Percentiles rank a stretch among this genome's conserved stretches.
Evolutionary conservation across 169 alveolate genomes (phyloP).

Genomic region (Babesia ovis): DNA sequence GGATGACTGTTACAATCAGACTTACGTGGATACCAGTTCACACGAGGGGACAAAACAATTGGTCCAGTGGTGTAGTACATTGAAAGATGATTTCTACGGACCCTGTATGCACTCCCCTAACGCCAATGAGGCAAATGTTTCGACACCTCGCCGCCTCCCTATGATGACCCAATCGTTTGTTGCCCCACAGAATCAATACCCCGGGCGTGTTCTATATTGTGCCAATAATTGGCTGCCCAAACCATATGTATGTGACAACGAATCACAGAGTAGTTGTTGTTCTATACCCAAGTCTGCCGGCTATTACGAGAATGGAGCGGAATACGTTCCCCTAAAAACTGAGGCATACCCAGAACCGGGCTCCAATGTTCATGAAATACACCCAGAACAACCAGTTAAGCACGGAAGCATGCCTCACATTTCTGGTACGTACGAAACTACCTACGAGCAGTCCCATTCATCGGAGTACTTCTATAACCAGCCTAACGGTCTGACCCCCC

Average conservation of each 20-base stretch:
- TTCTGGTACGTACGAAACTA: neutral
- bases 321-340: neutral
- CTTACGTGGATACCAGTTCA: neutral
- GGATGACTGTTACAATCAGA: constrained; percentile 1
- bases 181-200: neutral
- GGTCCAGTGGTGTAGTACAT: neutral
- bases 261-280: neutral
- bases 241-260: neutral
- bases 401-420: neutral
- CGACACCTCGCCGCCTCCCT: neutral
- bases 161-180: neutral
- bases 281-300: neutral
- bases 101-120: neutral
- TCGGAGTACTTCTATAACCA: constrained; percentile 5
- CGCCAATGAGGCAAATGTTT: neutral
- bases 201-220: neutral
- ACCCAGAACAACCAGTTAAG: neutral
- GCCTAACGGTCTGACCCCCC: no score
- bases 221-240: neutral
- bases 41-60: neutral
- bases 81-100: neutral
- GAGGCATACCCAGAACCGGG: neutral
- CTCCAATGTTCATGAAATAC: neutral
- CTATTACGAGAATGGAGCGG: constrained; percentile 4
- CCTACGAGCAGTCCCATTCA: neutral